phyloP scores from a whole-genome alignment of 371 early-diverging fungal species.

The Ordospora pajunii region DNA sequence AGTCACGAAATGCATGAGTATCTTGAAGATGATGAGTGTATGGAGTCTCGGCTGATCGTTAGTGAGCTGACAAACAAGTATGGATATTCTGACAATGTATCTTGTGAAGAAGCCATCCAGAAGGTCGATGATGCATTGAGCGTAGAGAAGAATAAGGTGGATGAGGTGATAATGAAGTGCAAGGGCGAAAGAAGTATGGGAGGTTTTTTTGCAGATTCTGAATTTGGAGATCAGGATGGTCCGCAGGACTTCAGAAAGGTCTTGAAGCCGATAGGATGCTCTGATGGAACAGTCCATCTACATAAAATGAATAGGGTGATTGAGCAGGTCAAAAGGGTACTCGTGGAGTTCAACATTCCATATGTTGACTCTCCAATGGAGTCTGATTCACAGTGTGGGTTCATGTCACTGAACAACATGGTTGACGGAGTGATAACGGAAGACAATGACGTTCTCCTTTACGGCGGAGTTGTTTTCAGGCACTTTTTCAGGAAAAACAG shows the following conservation, averaged over 20 bases:
- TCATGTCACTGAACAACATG: constrained; percentile 64
- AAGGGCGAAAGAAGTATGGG: neutral
- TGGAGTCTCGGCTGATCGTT: neutral
- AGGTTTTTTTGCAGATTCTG: neutral
- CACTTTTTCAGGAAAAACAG: constrained; percentile 82
- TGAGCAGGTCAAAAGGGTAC: constrained; percentile 57
- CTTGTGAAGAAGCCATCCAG: neutral
- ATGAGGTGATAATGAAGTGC: neutral
- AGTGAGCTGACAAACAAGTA: neutral
- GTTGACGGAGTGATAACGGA: constrained; percentile 95
- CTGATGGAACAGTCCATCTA: no score
- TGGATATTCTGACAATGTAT: neutral
- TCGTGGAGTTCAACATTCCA: constrained; percentile 85
- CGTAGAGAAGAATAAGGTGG: neutral
- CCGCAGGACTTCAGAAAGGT: neutral
- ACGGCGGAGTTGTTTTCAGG: constrained; percentile 79
- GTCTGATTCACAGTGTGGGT: constrained; percentile 91
- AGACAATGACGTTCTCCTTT: constrained; percentile 90
- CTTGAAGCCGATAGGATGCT: neutral
- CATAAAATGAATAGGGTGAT: neutral
- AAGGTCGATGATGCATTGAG: neutral
- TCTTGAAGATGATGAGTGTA: neutral
- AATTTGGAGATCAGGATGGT: neutral
- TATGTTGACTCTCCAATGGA: constrained; percentile 85
- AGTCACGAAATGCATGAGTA: neutral